Evolutionary conservation across 2,329 filamentous ascomycete genomes (phyloP).

Genomic region (Cladophialophora carrionii): DNA sequence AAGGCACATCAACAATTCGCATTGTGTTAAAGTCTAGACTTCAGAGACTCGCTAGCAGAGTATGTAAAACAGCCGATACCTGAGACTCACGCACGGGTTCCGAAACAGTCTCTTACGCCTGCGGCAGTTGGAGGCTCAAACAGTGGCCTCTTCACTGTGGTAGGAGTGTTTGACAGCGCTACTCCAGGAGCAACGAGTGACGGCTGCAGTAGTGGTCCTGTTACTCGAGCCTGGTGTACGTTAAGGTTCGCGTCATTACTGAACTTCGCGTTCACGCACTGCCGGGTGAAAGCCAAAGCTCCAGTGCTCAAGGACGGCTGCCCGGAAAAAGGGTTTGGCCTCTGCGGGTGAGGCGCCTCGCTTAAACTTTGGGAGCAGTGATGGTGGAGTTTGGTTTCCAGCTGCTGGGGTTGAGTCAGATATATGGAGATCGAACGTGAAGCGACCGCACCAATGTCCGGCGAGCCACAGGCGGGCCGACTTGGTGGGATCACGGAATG

Average conservation of each 20-base stretch:
- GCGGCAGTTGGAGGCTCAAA: neutral
- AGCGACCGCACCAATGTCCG: neutral
- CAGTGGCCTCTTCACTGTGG: neutral
- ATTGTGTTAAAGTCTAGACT: neutral
- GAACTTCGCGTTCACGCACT: neutral
- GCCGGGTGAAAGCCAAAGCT: neutral
- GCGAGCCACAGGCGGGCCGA: neutral
- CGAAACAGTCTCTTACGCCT: neutral
- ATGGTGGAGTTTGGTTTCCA: slow-evolving; percentile 1
- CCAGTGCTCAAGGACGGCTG: neutral
- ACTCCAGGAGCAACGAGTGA: neutral
- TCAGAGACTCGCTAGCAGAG: neutral
- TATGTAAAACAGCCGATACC: neutral
- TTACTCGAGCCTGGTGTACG: neutral
- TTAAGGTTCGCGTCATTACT: neutral
- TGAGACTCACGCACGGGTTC: neutral
- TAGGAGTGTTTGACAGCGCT: neutral
- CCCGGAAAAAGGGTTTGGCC: neutral
- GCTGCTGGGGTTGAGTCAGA: neutral
- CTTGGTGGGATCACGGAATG: neutral
- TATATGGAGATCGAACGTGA: neutral
- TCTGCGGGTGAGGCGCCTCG: slow-evolving; percentile 1
- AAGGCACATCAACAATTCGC: neutral
- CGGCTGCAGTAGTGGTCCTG: neutral
- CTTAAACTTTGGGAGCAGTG: neutral